A percentile compares a stretch with the other conserved stretches of the same genome.
These are phyloP conservation scores for Moesziomyces sp. DNA, from an alignment of 1,284 basidiomycete species.

Conservation along the genomic window DNA sequence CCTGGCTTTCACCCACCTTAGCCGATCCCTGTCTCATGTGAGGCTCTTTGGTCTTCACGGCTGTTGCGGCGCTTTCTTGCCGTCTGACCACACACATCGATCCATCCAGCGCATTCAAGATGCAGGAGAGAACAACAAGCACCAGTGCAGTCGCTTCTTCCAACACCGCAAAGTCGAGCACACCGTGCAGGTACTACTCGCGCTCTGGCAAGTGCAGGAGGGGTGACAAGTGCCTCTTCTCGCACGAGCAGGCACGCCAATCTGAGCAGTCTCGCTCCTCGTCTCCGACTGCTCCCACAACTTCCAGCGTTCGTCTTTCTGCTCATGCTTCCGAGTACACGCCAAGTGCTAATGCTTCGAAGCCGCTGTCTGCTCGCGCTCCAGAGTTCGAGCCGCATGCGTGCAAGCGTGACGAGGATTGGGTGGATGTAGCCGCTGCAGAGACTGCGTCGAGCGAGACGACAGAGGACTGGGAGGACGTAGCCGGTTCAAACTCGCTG, in stretches of 20 bases:
- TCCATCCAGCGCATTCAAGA: background rate
- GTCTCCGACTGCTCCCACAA: background rate
- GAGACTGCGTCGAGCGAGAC: background rate
- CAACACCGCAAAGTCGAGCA: background rate
- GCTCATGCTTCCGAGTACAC: conserved; percentile 15
- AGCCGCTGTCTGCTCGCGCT: conserved; percentile 16
- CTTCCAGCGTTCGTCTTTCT: background rate
- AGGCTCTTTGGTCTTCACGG: too few species aligned
- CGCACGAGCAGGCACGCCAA: conserved; percentile 10
- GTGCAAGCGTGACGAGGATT: conserved; percentile 4
- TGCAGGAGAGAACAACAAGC: conserved; percentile 13
- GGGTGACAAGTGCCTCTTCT: conserved; percentile 34
- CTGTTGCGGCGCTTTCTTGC: too few species aligned
- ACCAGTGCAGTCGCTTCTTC: background rate
- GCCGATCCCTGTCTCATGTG: too few species aligned
- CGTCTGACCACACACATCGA: too few species aligned
- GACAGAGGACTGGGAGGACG: background rate
- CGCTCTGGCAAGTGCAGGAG: conserved; percentile 41
- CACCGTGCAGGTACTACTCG: conserved; percentile 30
- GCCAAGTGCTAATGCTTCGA: background rate
- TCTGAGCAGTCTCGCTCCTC: background rate
- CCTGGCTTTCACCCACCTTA: too few species aligned
- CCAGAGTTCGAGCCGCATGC: conserved; percentile 10
- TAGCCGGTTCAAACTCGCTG: too few species aligned
- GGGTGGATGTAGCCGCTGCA: conserved; percentile 5